phyloP scores from a whole-genome alignment of 441 rosid genomes.

The Cnidoscolus chayamansa region DNA sequence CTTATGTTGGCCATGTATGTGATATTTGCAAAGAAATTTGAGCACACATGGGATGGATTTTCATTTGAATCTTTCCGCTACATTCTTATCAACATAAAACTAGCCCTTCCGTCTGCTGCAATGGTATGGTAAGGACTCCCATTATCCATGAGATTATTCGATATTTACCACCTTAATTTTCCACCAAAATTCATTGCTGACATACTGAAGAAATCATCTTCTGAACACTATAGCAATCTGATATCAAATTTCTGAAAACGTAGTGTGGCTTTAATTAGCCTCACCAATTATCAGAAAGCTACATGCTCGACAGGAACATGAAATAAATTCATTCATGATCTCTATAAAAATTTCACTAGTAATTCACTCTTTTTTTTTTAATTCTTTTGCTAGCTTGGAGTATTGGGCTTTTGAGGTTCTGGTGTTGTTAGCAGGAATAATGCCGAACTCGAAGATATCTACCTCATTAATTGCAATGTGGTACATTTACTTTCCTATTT shows the following conservation, averaged over 20 bases:
- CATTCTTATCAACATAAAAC: slow-evolving; percentile 31
- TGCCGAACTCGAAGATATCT: slow-evolving; percentile 50
- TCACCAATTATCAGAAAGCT: not conserved
- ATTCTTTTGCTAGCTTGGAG: slow-evolving; percentile 45
- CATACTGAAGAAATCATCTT: too few relatives aligned
- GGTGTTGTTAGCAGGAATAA: slow-evolving; percentile 61
- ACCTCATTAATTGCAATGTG: slow-evolving; percentile 70
- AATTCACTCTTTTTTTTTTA: not conserved
- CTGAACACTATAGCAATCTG: not conserved
- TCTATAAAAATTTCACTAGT: not conserved
- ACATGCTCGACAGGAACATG: not conserved
- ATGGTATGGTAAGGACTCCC: slow-evolving; percentile 68
- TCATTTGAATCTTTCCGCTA: slow-evolving; percentile 40
- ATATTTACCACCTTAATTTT: too few relatives aligned
- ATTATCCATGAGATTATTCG: not conserved
- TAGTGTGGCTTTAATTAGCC: not conserved
- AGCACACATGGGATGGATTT: slow-evolving; percentile 62
- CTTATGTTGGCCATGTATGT: slow-evolving; percentile 45
- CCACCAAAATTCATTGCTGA: too few relatives aligned
- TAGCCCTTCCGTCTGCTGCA: slow-evolving; percentile 70
- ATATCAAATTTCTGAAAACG: not conserved
- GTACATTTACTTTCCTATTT: slow-evolving; percentile 25
- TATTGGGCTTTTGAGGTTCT: slow-evolving; percentile 72
- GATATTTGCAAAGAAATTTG: slow-evolving; percentile 34
- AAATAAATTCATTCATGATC: not conserved